Evolutionary conservation across 768 basidiomycete species (phyloP), one percentile per base, ranked within the genome.

Genomic region (Phylloporus sp.): DNA sequence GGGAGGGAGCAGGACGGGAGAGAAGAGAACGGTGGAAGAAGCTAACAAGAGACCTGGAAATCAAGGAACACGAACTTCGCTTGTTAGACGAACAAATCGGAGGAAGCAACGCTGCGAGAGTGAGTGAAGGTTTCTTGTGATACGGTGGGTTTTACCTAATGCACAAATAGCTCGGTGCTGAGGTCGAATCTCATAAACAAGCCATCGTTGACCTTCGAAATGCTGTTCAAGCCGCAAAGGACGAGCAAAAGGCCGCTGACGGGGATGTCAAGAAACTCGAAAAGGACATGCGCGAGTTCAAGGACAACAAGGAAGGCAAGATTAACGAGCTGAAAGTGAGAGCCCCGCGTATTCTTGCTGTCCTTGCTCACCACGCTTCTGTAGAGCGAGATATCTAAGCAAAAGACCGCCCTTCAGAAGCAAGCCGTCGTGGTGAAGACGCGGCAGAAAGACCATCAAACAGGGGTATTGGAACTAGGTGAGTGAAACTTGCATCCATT

Each of bases 241-340:
- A 82, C 44, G 90, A 90, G 60, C 89, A 95, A 64, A 79, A 78
- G 59, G 74, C 69, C 7, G 90, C 91, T 0, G 71, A 83, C 39
- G 81, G 74, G 0, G 93, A 97, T 49, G 79, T 81, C 63, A 83
- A 82, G 69, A 89, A 85, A 59, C 81, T 98, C 20, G 91, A 98
- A 69, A 85, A 85, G 58, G 96, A 99, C 63, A 98, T 99, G 92
- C 81, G 80, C 44, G 96, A 98, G 71, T 97, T 99, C 75, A 94
- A 96, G 73, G 86, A 94, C 68, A 94, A 99, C 71, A 96, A 96
- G 65, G 96, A 97, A 41, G 91, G 92, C 38, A 98, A 98, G 69
- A 87, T 90, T 44, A 86, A 85, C 15, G 88, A 98, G 63, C 79
- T 98, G 53, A 96, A 94, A 74, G 94, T 88, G 47, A 37, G 71